Evolutionary conservation across 2,329 filamentous ascomycete species (phyloP), one percentile per base, ranked within the genome.

Genomic region (Trichophyton rubrum): DNA sequence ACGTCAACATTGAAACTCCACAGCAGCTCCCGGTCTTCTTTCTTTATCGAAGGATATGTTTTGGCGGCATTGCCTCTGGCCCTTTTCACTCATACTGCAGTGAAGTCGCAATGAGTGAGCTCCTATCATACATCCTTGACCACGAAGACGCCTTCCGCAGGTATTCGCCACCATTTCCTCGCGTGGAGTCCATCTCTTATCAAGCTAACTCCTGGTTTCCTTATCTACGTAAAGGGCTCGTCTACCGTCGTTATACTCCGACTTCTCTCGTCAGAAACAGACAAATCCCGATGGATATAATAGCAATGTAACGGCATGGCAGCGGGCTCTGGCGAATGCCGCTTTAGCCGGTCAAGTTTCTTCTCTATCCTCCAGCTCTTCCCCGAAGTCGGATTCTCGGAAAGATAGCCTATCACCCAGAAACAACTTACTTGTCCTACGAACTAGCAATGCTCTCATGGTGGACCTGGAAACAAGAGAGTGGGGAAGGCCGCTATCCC

Each of bases 211-310:
- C 56, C 20, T 15, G n/a, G 3, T 35, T 24, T 41, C 60, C 6
- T 30, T 30, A 6, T 59, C 60, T 56, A 41, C 30, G 35, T 8
- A 8, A n/a, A 45, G 59, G 60, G 33, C 30, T 40, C 88, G 90
- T 57, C 80, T 96, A 11, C 85, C 89, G 11, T 91, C 90, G 3
- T 84, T 96, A 53, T 96, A 95, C 75, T 91, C 90, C 56, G 90
- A 96, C 72, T 95, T 96, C 70, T 79, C 84, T 41, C 75, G 83
- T 3, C 89, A 92, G 66, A 81, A 81, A 67, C 83, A 81, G 43
- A 83, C 88, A 22, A 95, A 96, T 69, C 89, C 90, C 0, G 89
- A 95, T 71, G 90, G 89, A 68, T 96, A 90, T 76, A 76, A 79
- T 20, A 89, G 90, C 49, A 96, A 96, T 71, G 78, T 89, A 47